Base-by-base conservation (phyloP, 2,329 filamentous ascomycete genomes). In the Xylaria sp. region DNA sequence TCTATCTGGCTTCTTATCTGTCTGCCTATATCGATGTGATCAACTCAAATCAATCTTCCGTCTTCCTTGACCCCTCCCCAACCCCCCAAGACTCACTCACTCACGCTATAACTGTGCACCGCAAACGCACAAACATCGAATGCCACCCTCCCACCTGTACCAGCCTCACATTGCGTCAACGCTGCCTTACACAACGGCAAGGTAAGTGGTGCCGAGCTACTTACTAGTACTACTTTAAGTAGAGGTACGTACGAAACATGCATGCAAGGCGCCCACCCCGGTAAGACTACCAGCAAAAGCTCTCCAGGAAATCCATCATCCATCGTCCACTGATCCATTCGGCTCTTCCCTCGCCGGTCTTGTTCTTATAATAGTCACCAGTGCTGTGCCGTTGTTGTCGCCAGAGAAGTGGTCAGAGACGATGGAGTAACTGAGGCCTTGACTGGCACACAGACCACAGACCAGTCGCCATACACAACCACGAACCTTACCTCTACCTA, bases 1-100 rank as follows among this genome's bases (percentile, higher is more conserved):
- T 34, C 51, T 31, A 37, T 59, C 37, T 25, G 55, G 63, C 46
- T 41, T 58, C 63, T 69, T 66, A 69, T 69, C 67, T 66, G 61
- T 69, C 67, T 69, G 57, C 66, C 25, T 62, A 69, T 37, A 28
- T 55, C 44, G 61, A 63, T 52, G 50, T 50, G 52, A 41, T 48
- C 54, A 69, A 69, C 52, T 66, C 63, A 69, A 69, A 66, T 66
- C 63, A 48, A 57, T 46, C 41, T 18, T 8, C 41, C 50, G 52
- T 46, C 41, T 18, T 8, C 41, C 50, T 50, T 37, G 57, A 51
- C 10, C 34, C 25, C 15, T 31, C 44, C 31, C 20, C 28, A 60
- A 12, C 20, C 39, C 23, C 41, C 41, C 41, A n/a, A 18, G 15
- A n/a, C 41, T n/a, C 15, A 18, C 15, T 2, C 41, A 18, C 34